Percentiles rank a stretch among this genome's conserved stretches.
phyloP scores from a whole-genome alignment of 2,329 filamentous ascomycete genomes.

The Verticillium isaacii region DNA sequence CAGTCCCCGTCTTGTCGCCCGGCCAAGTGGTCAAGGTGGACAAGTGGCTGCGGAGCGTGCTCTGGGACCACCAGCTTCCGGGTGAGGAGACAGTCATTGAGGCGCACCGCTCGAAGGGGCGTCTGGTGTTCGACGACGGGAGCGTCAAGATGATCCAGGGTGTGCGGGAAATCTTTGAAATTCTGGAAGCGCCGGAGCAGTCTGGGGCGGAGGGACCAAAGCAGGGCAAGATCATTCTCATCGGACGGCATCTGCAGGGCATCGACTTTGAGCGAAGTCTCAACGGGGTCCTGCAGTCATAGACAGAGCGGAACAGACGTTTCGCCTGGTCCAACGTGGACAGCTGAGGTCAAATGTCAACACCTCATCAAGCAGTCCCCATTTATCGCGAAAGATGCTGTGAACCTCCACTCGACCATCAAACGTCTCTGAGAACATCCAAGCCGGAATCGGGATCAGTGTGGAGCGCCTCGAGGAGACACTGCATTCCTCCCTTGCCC shows the following conservation, averaged over 20 bases:
- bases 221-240: slow-evolving; percentile 58
- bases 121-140: slow-evolving; percentile 62
- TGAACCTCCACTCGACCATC: background rate
- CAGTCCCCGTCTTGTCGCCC: slow-evolving; percentile 54
- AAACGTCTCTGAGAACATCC: too few species aligned
- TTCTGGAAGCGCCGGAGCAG: slow-evolving; percentile 57
- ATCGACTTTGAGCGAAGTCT: slow-evolving; percentile 47
- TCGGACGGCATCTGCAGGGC: slow-evolving; percentile 51
- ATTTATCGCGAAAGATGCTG: background rate
- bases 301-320: background rate
- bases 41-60: slow-evolving; percentile 72
- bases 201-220: slow-evolving; percentile 18
- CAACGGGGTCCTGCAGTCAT: slow-evolving; percentile 17
- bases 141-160: slow-evolving; percentile 77
- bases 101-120: slow-evolving; percentile 83
- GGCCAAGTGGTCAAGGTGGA: slow-evolving; percentile 63
- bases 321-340: background rate
- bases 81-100: slow-evolving; percentile 53
- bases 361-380: background rate
- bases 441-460: too few species aligned
- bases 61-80: slow-evolving; percentile 75
- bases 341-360: too few species aligned
- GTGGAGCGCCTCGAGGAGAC: too few species aligned
- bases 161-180: slow-evolving; percentile 89
- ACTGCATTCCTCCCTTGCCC: too few species aligned